Evolutionary conservation across 495 filamentous ascomycete genomes (phyloP).

Genomic region (Melanomma pulvis-pyrius): DNA sequence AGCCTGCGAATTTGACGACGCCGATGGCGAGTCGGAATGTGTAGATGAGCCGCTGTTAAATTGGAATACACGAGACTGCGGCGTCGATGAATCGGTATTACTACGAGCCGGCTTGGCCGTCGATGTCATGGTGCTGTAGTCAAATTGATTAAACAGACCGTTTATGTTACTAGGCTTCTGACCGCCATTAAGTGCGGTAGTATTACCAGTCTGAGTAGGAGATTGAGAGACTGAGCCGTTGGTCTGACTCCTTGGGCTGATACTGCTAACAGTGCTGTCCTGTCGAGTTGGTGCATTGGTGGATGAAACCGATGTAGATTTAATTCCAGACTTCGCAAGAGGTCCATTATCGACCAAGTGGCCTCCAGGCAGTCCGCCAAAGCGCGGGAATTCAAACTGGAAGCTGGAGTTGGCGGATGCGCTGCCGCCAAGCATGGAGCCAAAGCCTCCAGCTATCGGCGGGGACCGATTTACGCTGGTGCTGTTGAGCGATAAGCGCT

Average conservation of each 20-base stretch:
- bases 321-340: conserved; percentile 35
- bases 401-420: conserved; percentile 64
- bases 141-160: conserved; percentile 34
- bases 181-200: conserved; percentile 1
- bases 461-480: conserved; percentile 52
- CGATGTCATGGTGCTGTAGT: conserved; percentile 1
- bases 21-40: conserved; percentile 59
- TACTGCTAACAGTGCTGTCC: conserved; percentile 38
- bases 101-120: conserved; percentile 12
- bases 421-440: conserved; percentile 21
- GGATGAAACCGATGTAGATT: conserved; percentile 12
- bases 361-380: conserved; percentile 75
- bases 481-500: conserved; percentile 68
- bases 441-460: conserved; percentile 30
- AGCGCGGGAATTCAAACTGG: conserved; percentile 92
- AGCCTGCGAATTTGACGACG: conserved; percentile 60
- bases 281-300: conserved; percentile 29
- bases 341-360: conserved; percentile 57
- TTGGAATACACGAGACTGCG: conserved; percentile 42
- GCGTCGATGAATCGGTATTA: conserved; percentile 39
- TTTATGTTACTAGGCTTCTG: conserved; percentile 48
- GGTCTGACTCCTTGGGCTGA: conserved; percentile 41
- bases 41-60: conserved; percentile 49
- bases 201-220: conserved; percentile 21
- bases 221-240: conserved; percentile 32